Evolutionary conservation across 2,329 filamentous ascomycete species (phyloP).

Genomic region (Rhexocercosporidium sp.): DNA sequence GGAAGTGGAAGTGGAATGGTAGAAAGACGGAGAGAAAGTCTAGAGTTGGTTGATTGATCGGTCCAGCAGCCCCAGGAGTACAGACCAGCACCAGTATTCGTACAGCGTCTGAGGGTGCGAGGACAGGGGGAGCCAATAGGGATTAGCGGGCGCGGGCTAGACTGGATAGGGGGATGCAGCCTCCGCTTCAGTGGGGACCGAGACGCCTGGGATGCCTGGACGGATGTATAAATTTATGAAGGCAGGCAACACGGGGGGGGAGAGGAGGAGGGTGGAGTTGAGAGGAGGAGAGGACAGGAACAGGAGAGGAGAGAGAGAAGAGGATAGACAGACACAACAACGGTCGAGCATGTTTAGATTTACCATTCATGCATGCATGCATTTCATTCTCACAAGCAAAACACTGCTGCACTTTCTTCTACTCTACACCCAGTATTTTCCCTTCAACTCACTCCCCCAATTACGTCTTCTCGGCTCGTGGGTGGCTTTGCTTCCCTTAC

Average conservation of each 20-base stretch:
- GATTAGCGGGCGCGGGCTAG: background rate
- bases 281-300: too few species aligned
- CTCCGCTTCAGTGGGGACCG: background rate
- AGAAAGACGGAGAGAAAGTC: constrained; percentile 18
- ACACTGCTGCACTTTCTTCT: too few species aligned
- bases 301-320: too few species aligned
- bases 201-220: background rate
- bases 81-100: too few species aligned
- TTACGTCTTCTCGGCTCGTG: background rate
- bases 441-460: background rate
- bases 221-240: constrained; percentile 14
- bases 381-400: too few species aligned
- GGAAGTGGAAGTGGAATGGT: constrained; percentile 18
- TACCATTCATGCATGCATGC: too few species aligned
- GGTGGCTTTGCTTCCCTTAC: background rate
- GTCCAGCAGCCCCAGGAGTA: background rate
- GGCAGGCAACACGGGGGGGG: background rate
- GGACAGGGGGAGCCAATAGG: constrained; percentile 2
- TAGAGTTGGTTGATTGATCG: background rate
- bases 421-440: too few species aligned
- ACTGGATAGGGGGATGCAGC: constrained; percentile 6
- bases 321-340: too few species aligned
- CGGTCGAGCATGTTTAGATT: too few species aligned
- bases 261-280: background rate
- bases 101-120: constrained; percentile 1